phyloP scores from a whole-genome alignment of 495 filamentous ascomycete genomes.

The Poronia punctata region DNA sequence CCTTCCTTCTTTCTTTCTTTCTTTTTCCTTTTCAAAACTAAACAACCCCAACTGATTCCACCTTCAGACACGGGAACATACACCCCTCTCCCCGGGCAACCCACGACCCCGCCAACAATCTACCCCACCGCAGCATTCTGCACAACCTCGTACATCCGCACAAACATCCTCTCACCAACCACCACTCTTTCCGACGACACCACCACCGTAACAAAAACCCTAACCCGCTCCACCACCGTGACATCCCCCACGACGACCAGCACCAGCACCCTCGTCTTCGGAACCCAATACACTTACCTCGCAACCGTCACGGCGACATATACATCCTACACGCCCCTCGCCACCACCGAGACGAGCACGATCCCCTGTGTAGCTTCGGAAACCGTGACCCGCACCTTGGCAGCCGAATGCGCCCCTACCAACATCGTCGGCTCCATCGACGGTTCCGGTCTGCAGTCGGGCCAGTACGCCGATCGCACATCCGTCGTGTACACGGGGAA shows the following conservation, averaged over 20 bases:
- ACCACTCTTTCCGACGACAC: constrained; percentile 14
- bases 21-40: too few relatives aligned
- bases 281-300: constrained; percentile 9
- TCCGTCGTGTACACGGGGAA: constrained; percentile 16
- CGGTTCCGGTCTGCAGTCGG: constrained; percentile 14
- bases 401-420: constrained; percentile 20
- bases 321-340: background rate
- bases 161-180: constrained; percentile 8
- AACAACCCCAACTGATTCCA: background rate
- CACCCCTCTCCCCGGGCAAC: constrained; percentile 14
- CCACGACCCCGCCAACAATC: constrained; percentile 9
- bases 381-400: constrained; percentile 15
- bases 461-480: constrained; percentile 12
- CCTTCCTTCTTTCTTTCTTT: too few relatives aligned
- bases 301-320: background rate
- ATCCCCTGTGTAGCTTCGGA: constrained; percentile 9
- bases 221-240: constrained; percentile 6
- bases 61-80: constrained; percentile 15
- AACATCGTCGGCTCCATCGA: constrained; percentile 18
- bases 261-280: constrained; percentile 10
- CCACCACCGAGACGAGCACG: constrained; percentile 6
- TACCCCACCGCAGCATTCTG: constrained; percentile 18
- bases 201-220: constrained; percentile 15
- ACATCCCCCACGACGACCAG: constrained; percentile 7
- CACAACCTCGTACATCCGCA: constrained; percentile 9